These are phyloP conservation scores for Penicillium sp. DNA, from an alignment of 2,329 filamentous ascomycete genomes.

Conservation along the genomic window DNA sequence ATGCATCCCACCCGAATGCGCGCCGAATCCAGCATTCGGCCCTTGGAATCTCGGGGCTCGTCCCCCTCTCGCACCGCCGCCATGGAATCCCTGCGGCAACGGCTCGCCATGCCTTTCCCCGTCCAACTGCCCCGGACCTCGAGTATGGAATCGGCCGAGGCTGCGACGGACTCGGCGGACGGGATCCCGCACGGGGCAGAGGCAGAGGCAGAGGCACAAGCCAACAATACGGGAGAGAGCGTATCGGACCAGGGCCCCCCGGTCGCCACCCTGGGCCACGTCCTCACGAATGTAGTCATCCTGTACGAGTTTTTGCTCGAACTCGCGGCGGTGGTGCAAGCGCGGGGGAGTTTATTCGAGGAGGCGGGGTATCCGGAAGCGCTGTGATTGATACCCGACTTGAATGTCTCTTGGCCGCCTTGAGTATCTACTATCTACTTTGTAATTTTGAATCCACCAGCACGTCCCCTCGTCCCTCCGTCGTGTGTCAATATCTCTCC, in stretches of 20 bases:
- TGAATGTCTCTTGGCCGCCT: too few relatives aligned
- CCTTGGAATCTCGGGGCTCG: constrained; percentile 21
- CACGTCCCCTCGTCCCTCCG: too few relatives aligned
- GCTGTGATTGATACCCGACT: neutral
- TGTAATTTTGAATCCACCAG: too few relatives aligned
- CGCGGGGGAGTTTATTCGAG: constrained; percentile 67
- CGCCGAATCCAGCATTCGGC: constrained; percentile 18
- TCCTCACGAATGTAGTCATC: constrained; percentile 73
- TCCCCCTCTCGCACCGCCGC: constrained; percentile 20
- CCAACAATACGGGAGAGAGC: constrained; percentile 11
- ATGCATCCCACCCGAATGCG: constrained; percentile 18
- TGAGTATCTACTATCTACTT: too few relatives aligned
- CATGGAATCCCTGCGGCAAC: constrained; percentile 29
- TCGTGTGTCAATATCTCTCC: too few relatives aligned
- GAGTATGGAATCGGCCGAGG: constrained; percentile 1
- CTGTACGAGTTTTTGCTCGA: constrained; percentile 76
- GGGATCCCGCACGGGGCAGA: constrained; percentile 17
- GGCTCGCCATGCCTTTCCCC: constrained; percentile 31
- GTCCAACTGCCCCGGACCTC: constrained; percentile 1
- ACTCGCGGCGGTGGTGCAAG: constrained; percentile 67
- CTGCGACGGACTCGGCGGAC: constrained; percentile 11
- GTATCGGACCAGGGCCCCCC: constrained; percentile 27
- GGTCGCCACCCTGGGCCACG: constrained; percentile 65
- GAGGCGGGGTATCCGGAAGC: constrained; percentile 57
- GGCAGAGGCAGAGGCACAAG: constrained; percentile 3